A percentile compares a stretch with the other conserved stretches of the same genome.
Conservation (phyloP, 192 early-diverging fungal species). For the Backusella australiensis region DNA sequence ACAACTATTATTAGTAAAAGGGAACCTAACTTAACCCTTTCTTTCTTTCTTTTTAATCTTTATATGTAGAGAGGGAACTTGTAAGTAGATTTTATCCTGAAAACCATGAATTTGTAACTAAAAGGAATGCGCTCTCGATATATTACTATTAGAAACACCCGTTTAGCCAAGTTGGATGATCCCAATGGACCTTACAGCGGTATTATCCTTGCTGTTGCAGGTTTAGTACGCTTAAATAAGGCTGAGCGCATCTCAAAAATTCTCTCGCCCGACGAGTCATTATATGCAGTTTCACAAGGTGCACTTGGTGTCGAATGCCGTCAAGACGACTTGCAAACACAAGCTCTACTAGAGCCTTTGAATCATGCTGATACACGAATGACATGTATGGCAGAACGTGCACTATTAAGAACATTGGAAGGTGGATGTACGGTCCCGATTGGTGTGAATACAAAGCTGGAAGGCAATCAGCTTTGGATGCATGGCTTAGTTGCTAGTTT, state of each 20-base stretch:
- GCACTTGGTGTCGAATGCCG: slow-evolving; percentile 84
- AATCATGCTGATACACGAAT: slow-evolving; percentile 63
- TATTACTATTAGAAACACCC: slow-evolving; percentile 63
- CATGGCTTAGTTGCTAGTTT: slow-evolving; percentile 69
- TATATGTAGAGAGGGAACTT: slow-evolving; percentile 27
- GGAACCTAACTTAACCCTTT: background rate
- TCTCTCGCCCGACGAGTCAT: slow-evolving; percentile 54
- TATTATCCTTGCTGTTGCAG: slow-evolving; percentile 84
- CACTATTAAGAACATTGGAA: slow-evolving; percentile 84
- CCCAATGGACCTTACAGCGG: slow-evolving; percentile 65
- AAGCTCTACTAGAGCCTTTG: slow-evolving; percentile 55
- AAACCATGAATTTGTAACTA: no score
- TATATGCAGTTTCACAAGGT: slow-evolving; percentile 93
- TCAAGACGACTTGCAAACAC: slow-evolving; percentile 48
- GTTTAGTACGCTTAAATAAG: slow-evolving; percentile 70
- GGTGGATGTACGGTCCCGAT: slow-evolving; percentile 96
- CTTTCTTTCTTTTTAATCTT: background rate
- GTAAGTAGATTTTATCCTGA: slow-evolving; percentile 23
- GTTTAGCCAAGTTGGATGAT: slow-evolving; percentile 84
- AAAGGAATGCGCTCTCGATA: no score
- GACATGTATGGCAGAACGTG: slow-evolving; percentile 76
- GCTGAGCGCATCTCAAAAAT: slow-evolving; percentile 69
- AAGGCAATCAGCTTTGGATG: slow-evolving; percentile 44
- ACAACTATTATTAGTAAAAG: background rate
- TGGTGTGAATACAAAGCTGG: slow-evolving; percentile 70